Conservation (phyloP, 2,329 filamentous ascomycete genomes). For the Tricladium varicosporioides region DNA sequence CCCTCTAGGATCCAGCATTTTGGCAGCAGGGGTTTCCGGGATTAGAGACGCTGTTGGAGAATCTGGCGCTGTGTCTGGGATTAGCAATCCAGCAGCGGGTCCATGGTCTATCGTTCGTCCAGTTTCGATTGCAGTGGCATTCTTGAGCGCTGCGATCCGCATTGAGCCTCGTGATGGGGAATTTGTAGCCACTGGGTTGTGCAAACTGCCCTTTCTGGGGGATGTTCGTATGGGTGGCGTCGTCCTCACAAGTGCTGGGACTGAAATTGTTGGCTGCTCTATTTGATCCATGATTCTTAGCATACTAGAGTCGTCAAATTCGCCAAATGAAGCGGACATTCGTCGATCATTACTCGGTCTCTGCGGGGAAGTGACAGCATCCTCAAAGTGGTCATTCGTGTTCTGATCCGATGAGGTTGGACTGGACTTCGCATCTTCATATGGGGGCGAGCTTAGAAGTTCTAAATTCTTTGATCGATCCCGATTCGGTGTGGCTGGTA, state of each 20-base stretch:
- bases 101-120: not conserved
- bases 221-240: not conserved
- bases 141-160: slow-evolving; percentile 8
- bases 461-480: slow-evolving; percentile 3
- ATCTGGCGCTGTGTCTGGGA: not conserved
- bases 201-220: not conserved
- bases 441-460: slow-evolving; percentile 25
- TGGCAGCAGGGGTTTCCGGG: slow-evolving; percentile 28
- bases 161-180: slow-evolving; percentile 4
- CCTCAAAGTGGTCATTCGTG: slow-evolving; percentile 27
- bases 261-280: slow-evolving; percentile 6
- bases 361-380: slow-evolving; percentile 27
- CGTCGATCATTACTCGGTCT: not conserved
- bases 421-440: slow-evolving; percentile 49
- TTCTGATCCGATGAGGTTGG: slow-evolving; percentile 35
- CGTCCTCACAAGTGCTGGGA: not conserved
- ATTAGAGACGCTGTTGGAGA: slow-evolving; percentile 20
- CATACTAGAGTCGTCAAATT: slow-evolving; percentile 31
- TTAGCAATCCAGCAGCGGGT: no score
- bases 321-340: slow-evolving; percentile 21
- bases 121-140: slow-evolving; percentile 1
- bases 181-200: not conserved
- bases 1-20: not conserved
- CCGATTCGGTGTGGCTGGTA: slow-evolving; percentile 11
- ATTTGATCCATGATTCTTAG: slow-evolving; percentile 25